Conservation (phyloP, 2,329 filamentous ascomycete species). For the Stenocarpella maydis region DNA sequence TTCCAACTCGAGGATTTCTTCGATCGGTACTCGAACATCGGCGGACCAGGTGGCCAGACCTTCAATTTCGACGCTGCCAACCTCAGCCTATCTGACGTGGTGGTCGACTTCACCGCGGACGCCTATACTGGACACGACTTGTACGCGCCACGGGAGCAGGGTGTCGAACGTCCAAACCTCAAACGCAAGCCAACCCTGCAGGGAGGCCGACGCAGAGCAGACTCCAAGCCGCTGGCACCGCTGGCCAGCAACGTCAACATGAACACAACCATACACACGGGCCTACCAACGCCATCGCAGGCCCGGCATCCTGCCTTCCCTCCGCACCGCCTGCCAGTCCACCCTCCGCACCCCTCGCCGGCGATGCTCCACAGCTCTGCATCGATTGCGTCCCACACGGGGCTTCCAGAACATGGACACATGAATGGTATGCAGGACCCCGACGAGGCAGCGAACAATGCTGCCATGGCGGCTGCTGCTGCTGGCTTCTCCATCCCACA, state of each 20-base stretch:
- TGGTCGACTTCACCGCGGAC: constrained; percentile 67
- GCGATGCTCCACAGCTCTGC: constrained; percentile 47
- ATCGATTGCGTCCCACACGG: constrained; percentile 33
- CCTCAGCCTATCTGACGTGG: constrained; percentile 73
- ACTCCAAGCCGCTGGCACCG: constrained; percentile 48
- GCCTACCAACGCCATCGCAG: constrained; percentile 41
- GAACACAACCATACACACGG: constrained; percentile 42
- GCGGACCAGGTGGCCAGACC: constrained; percentile 64
- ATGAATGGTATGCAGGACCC: constrained; percentile 46
- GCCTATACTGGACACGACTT: constrained; percentile 59
- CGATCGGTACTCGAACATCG: constrained; percentile 74
- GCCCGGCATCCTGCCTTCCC: constrained; percentile 27
- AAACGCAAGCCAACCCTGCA: constrained; percentile 59
- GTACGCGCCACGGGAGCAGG: constrained; percentile 51
- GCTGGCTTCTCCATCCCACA: constrained; percentile 47
- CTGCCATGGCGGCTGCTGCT: constrained; percentile 47
- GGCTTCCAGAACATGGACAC: constrained; percentile 42
- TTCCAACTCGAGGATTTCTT: constrained; percentile 91
- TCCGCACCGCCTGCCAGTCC: constrained; percentile 36
- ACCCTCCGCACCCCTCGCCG: constrained; percentile 39
- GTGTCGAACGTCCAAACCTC: constrained; percentile 49
- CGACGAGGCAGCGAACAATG: constrained; percentile 46
- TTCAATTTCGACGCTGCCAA: constrained; percentile 77
- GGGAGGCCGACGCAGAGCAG: constrained; percentile 49
- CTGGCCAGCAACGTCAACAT: constrained; percentile 44